These are phyloP conservation scores for Fusarium mangiferae DNA, from an alignment of 2,329 filamentous ascomycete genomes.

Conservation along the genomic window DNA sequence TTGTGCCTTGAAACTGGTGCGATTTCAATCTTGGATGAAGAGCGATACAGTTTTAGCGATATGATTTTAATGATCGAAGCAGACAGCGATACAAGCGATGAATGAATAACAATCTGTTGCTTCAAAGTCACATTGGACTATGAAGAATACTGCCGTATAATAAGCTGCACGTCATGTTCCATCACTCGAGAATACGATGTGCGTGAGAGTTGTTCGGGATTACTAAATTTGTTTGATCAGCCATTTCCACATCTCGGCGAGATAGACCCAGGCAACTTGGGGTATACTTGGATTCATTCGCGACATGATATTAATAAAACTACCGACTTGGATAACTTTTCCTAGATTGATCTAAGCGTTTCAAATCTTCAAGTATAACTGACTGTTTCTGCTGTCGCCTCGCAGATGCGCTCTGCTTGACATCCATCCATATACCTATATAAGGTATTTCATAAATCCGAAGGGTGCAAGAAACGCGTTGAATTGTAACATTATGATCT, in stretches of 20 bases:
- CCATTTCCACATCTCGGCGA: not conserved
- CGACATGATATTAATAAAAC: not conserved
- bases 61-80: not conserved
- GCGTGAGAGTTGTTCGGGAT: not conserved
- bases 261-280: not conserved
- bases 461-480: not conserved
- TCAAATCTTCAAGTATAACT: not conserved
- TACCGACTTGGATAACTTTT: not conserved
- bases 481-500: constrained; percentile 27
- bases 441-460: not conserved
- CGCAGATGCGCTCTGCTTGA: not conserved
- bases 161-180: not conserved
- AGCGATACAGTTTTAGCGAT: constrained; percentile 24
- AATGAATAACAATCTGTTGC: not conserved
- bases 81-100: not conserved
- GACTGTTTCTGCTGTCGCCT: not conserved
- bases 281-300: not conserved
- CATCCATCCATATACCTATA: not conserved
- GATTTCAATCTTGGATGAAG: not conserved
- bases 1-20: not conserved
- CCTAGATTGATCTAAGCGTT: not conserved
- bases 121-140: not conserved
- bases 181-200: not conserved
- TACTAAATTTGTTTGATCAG: not conserved
- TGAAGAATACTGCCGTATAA: not conserved